phyloP scores from a whole-genome alignment of 441 rosid genomes.

The Raphanus hybrid region DNA sequence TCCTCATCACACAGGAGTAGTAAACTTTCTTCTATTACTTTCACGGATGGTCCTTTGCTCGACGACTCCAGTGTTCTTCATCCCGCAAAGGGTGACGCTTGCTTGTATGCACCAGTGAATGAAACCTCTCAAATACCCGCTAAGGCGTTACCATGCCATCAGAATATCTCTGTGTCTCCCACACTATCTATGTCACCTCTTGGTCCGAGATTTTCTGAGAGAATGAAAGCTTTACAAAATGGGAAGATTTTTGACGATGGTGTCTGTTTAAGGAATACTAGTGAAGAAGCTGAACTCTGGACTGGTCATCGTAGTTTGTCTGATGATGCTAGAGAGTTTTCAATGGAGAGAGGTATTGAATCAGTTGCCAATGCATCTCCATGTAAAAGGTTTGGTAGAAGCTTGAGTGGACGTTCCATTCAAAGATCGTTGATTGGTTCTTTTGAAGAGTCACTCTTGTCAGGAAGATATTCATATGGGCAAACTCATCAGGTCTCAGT shows the following conservation, averaged over 20 bases:
- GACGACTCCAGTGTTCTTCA: conserved; percentile 33
- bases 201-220: conserved; percentile 66
- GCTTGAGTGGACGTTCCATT: conserved; percentile 69
- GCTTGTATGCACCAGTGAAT: conserved; percentile 40
- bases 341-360: conserved; percentile 56
- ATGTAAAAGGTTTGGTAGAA: conserved; percentile 52
- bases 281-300: conserved; percentile 45
- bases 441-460: conserved; percentile 82
- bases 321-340: conserved; percentile 61
- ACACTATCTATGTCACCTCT: conserved; percentile 79
- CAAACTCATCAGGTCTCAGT: conserved; percentile 44
- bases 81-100: conserved; percentile 21
- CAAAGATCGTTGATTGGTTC: conserved; percentile 88
- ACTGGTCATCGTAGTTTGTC: conserved; percentile 43
- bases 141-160: conserved; percentile 43
- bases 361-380: conserved; percentile 47
- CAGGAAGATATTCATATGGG: conserved; percentile 72
- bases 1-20: conserved; percentile 45
- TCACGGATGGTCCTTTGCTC: conserved; percentile 72
- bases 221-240: conserved; percentile 47
- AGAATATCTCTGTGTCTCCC: conserved; percentile 51
- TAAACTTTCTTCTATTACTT: conserved; percentile 45
- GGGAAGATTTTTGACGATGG: conserved; percentile 37
- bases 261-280: conserved; percentile 36
- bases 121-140: conserved; percentile 42